phyloP scores from a whole-genome alignment of 2,329 filamentous ascomycete genomes.

The Phaeophleospora eucalypticola region DNA sequence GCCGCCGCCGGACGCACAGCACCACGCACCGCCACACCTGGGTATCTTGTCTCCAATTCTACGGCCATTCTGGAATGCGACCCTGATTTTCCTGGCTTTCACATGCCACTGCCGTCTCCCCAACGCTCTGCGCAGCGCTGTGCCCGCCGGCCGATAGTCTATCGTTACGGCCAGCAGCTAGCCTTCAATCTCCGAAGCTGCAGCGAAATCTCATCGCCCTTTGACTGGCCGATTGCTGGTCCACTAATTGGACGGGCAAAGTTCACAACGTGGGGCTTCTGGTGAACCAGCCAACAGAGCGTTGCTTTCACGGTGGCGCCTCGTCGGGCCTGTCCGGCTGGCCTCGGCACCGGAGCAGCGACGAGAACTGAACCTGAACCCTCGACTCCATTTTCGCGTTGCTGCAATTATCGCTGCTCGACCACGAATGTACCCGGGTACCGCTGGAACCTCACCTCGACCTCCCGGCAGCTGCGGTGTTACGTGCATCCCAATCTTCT shows the following conservation, averaged over 20 bases:
- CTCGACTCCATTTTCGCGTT: too few species aligned
- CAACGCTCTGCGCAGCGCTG: neutral
- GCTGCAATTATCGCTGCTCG: too few species aligned
- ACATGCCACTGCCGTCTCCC: neutral
- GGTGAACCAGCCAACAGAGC: conserved; percentile 3
- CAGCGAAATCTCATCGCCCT: conserved; percentile 10
- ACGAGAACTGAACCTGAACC: too few species aligned
- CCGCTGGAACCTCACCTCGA: too few species aligned
- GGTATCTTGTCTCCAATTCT: neutral
- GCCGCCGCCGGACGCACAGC: neutral
- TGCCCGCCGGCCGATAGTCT: too few species aligned
- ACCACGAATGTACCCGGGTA: too few species aligned
- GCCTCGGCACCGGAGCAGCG: conserved; percentile 2
- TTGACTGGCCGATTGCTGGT: neutral
- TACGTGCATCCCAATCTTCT: too few species aligned
- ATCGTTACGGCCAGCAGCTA: neutral
- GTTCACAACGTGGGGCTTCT: conserved; percentile 2
- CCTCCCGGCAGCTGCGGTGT: too few species aligned
- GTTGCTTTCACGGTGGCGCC: neutral
- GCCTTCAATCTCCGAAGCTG: conserved; percentile 6
- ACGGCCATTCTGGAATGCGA: conserved; percentile 4
- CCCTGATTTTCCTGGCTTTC: neutral
- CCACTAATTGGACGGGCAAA: neutral
- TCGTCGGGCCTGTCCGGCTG: conserved; percentile 2
- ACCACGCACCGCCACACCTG: conserved; percentile 2